Base-by-base conservation (phyloP, 179 eudicot species). In the Beta lomatogona region DNA sequence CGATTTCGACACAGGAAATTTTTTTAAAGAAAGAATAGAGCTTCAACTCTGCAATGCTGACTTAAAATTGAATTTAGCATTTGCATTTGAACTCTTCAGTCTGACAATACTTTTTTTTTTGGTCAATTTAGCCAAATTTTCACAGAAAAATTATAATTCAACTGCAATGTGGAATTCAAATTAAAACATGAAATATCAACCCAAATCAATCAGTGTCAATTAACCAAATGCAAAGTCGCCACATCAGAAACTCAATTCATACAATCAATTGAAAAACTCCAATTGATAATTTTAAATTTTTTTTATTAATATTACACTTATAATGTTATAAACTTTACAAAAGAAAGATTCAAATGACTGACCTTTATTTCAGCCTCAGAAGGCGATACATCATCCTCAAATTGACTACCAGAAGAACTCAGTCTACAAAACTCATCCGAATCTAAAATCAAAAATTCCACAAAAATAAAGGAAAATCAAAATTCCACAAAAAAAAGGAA, bases 311-410 rank as follows among this genome's bases (percentile, higher is more conserved):
- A 36, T 36, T 3, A 36, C 3, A 36, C 41, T 36, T 36, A 36
- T 3, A 36, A 36, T 36, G 41, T 36, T 36, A 3, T 36, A 36
- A 36, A 36, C 41, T n/a, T 58, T 2, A 58, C 6, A 36, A 66
- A 10, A 14, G 36, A 66, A 0, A 25, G 46, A 31, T 64, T 10
- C 12, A 19, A 73, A 77, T 16, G 0, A 69, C 79, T 76, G 2
- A 88, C 90, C 90, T 88, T 88, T 21, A 73, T 79, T 77, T 85
- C 90, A 79, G 18, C 66, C 57, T 88, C 86, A 22, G 82, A 80
- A 22, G 71, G 64, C n/a, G 64, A 76, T 44, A 71, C 71, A 65
- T 44, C 86, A 2, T 52, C 86, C 1, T 25, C 85, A 71, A 77
- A 71, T 46, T 71, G 74, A 80, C 76, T 50, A 69, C 48, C 60